phyloP scores from a whole-genome alignment of 305 asterid species.

The Fraxinus angustifolia region DNA sequence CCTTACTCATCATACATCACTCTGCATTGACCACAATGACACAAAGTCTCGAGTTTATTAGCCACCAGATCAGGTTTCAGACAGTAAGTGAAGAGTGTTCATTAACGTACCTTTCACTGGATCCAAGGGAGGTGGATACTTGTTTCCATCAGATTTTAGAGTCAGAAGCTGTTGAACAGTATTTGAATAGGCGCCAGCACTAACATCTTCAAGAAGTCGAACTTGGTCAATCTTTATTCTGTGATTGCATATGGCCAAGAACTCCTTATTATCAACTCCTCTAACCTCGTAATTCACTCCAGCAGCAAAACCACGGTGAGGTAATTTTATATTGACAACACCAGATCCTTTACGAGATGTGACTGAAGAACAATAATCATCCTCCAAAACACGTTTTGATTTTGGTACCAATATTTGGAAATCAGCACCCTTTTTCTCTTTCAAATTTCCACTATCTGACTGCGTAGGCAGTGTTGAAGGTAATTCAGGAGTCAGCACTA shows the following conservation, averaged over 20 bases:
- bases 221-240: conserved; percentile 77
- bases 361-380: conserved; percentile 65
- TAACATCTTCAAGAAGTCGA: conserved; percentile 88
- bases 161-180: conserved; percentile 68
- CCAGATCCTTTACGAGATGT: conserved; percentile 86
- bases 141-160: conserved; percentile 74
- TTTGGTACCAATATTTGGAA: conserved; percentile 80
- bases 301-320: conserved; percentile 76
- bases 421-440: conserved; percentile 43
- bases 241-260: conserved; percentile 67
- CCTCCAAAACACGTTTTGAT: conserved; percentile 87
- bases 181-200: conserved; percentile 76
- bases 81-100: background rate
- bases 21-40: background rate
- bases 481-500: conserved; percentile 76
- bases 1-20: background rate
- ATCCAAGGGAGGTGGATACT: conserved; percentile 88
- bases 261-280: conserved; percentile 61
- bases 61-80: conserved; percentile 2
- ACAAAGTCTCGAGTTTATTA: conserved; percentile 2
- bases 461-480: conserved; percentile 47
- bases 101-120: conserved; percentile 67
- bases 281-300: conserved; percentile 86
- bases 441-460: conserved; percentile 32
- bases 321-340: conserved; percentile 63